Evolutionary conservation across 768 basidiomycete genomes (phyloP), one percentile per base, ranked within the genome.

Genomic region (Daedaleopsis nitida): DNA sequence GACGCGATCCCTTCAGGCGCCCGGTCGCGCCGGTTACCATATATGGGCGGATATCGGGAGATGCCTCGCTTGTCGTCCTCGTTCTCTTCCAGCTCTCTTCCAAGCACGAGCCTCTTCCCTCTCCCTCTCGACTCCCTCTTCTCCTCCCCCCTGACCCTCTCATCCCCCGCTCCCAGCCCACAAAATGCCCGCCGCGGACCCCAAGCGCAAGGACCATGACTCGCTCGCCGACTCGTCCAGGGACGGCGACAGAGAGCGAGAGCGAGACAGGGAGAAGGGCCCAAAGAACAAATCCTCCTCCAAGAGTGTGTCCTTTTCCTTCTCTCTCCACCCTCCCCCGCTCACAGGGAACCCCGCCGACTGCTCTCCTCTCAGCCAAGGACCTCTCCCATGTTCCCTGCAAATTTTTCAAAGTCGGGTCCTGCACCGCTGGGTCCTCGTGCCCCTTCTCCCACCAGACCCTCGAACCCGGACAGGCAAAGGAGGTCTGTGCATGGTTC

Each of bases 331-430:
- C 32, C 50, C 7, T 50, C 52, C 17, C 38, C 37, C 48, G 44
- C 24, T 35, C 55, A 47, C 57, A 44, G 3, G 16, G 19, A 43
- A 27, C 48, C 45, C 55, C 3, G 65, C 39, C 45, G 44, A 19
- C 38, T 52, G 56, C 64, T 61, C 42, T 27, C 38, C 55, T 27
- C 27, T 38, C 72, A 89, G 89, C 87, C 52, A 93, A 94, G 74
- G 92, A 94, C 73, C 83, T 98, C 57, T 92, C 92, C 2, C 95
- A 97, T 81, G 96, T 98, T 14, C 96, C 96, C 1, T 98, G 96
- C 80, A 92, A 96, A 78, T 98, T 98, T 84, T 97, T 87, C 86
- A 92, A 91, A 71, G 90, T 92, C 65, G 94, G 95, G 37, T 89
- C 87, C 13, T 98, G 96, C 75, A 96, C 95, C 5, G 96, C 96